Base-by-base conservation (phyloP, 2,329 filamentous ascomycete species). In the Fusarium begoniae region DNA sequence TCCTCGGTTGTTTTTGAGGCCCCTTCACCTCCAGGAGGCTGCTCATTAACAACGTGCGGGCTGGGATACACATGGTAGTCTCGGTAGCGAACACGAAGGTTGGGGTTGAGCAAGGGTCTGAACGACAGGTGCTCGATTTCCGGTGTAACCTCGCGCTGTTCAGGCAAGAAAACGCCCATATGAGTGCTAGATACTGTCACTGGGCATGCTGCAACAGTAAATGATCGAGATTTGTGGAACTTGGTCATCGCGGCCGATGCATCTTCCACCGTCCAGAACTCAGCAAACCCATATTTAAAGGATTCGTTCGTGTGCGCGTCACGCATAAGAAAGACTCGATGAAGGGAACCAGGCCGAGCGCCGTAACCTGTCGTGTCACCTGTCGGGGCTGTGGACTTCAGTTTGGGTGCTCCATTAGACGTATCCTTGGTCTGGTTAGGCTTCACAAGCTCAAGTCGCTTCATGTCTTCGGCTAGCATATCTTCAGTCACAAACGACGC, bases 251-350 rank as follows among this genome's bases (percentile, higher is more conserved):
- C 94, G 28, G 91, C 92, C 80, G 91, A 88, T 5, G 94, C 93
- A 80, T 96, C 93, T 80, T 93, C 90, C 24, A 94, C 85, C 1
- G 90, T 92, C 76, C 90, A 91, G 79, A 95, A 97, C 81, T 97
- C 94, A 2, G 91, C 94, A 81, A 97, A 97, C 0, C 94, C 94
- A 77, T 94, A 97, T 74, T 91, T 90, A 87, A 93, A 93, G 58
- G 92, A 94, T 69, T 93, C 91, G 62, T 94, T 89, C 8, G 87
- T 92, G 69, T 86, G 87, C 50, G 91, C 88, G 79, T 96, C 93
- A 63, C 94, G 90, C 77, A 96, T 91, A 32, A 97, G 84, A 69
- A 96, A 89, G 4, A 96, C 90, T 58, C 94, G 90, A 70, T 92
- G 90, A 14, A 97, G 84, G n/a, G 93, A 94, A 26, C 91, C 91